These are phyloP conservation scores for Akanthomyces lecanii DNA, from an alignment of 2,329 filamentous ascomycete genomes.

Conservation along the genomic window DNA sequence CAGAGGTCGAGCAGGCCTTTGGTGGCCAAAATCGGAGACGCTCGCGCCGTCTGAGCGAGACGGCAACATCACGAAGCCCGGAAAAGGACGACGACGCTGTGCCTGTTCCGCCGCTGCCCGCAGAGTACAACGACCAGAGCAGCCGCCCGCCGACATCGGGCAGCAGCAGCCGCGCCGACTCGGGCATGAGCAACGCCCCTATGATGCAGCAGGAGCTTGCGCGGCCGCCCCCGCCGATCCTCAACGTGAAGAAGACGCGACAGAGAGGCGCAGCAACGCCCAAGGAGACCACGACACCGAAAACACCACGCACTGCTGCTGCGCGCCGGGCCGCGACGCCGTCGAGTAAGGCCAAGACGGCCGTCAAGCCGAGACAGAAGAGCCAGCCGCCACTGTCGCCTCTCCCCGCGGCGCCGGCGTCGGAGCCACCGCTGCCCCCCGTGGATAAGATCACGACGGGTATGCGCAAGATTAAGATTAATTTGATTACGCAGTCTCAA, in stretches of 20 bases:
- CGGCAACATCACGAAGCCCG: conserved; percentile 34
- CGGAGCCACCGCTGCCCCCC: conserved; percentile 5
- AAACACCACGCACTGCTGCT: conserved; percentile 12
- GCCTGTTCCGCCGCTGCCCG: conserved; percentile 19
- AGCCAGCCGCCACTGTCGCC: neutral
- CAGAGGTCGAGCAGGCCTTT: neutral
- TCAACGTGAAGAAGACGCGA: conserved; percentile 58
- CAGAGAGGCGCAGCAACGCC: conserved; percentile 33
- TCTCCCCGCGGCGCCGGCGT: neutral
- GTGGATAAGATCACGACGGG: conserved; percentile 53
- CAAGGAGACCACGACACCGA: conserved; percentile 34
- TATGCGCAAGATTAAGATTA: conserved; percentile 62
- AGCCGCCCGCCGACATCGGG: conserved; percentile 22
- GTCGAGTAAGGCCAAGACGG: conserved; percentile 19
- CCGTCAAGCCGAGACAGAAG: conserved; percentile 17
- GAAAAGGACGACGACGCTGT: conserved; percentile 20
- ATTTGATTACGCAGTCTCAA: conserved; percentile 55
- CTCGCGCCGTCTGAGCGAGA: conserved; percentile 46
- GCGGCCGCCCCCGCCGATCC: conserved; percentile 21
- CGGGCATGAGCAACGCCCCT: conserved; percentile 37
- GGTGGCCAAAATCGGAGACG: neutral
- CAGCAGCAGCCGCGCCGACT: conserved; percentile 31
- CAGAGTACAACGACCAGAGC: conserved; percentile 15
- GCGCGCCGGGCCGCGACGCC: conserved; percentile 12
- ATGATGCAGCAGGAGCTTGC: conserved; percentile 31